Percentiles rank a stretch among this genome's conserved stretches.
phyloP scores from a whole-genome alignment of 768 basidiomycete genomes.

The Calocera viscosa region DNA sequence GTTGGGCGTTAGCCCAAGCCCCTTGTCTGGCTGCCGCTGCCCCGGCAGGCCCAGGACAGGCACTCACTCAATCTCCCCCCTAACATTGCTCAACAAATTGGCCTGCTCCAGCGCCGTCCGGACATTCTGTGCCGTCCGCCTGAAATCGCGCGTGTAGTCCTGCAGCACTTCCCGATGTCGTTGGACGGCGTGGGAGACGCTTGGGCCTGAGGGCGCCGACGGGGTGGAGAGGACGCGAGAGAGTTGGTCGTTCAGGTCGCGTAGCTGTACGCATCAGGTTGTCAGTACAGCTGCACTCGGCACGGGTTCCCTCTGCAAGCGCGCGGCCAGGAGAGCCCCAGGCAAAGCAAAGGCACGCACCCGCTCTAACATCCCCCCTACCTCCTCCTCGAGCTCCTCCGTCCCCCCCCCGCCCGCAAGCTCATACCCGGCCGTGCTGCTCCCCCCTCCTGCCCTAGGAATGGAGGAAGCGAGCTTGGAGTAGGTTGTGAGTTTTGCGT shows the following conservation, averaged over 20 bases:
- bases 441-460: slow-evolving; percentile 41
- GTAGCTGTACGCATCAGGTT: slow-evolving; percentile 41
- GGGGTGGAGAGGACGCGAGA: slow-evolving; percentile 52
- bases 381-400: slow-evolving; percentile 73
- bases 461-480: slow-evolving; percentile 67
- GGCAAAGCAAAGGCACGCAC: slow-evolving; percentile 33
- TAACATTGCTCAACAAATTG: slow-evolving; percentile 76
- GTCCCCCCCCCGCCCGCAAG: slow-evolving; percentile 48
- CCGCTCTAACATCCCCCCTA: slow-evolving; percentile 78
- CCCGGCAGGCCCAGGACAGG: too few relatives aligned
- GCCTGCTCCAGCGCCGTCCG: slow-evolving; percentile 73
- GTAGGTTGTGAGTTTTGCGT: slow-evolving; percentile 82
- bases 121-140: slow-evolving; percentile 70
- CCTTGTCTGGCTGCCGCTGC: too few relatives aligned
- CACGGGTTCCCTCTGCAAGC: too few relatives aligned
- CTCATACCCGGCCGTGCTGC: slow-evolving; percentile 55
- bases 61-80: slow-evolving; percentile 84
- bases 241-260: slow-evolving; percentile 76
- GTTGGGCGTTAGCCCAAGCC: neutral
- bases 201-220: slow-evolving; percentile 58
- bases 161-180: slow-evolving; percentile 81
- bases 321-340: too few relatives aligned
- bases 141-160: slow-evolving; percentile 75
- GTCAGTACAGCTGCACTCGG: too few relatives aligned
- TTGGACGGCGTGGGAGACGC: slow-evolving; percentile 79